Conservation (phyloP, 2,329 filamentous ascomycete genomes). For the Clonostachys sp. region DNA sequence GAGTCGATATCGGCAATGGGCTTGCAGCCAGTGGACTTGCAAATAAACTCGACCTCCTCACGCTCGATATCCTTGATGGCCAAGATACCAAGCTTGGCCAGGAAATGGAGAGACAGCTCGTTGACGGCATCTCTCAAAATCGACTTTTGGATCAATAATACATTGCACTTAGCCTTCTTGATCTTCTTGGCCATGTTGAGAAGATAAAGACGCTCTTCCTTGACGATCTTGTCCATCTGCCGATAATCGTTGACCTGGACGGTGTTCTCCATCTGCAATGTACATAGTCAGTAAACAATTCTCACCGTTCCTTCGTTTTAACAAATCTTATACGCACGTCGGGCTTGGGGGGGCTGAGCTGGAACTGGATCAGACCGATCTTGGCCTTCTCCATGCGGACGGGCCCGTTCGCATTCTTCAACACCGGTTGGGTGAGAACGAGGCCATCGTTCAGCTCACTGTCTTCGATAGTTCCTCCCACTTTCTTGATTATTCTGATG, state of each 20-base stretch:
- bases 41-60: slow-evolving; percentile 98
- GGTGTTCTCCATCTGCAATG: slow-evolving; percentile 91
- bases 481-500: slow-evolving; percentile 95
- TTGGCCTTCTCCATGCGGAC: slow-evolving; percentile 93
- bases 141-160: slow-evolving; percentile 96
- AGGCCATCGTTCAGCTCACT: slow-evolving; percentile 95
- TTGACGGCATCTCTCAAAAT: slow-evolving; percentile 97
- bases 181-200: slow-evolving; percentile 99
- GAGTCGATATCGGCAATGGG: slow-evolving; percentile 97
- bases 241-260: slow-evolving; percentile 99
- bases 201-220: slow-evolving; percentile 96
- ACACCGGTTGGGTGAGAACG: slow-evolving; percentile 84
- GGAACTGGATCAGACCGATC: slow-evolving; percentile 97
- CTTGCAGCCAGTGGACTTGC: slow-evolving; percentile 98
- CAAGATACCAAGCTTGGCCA: slow-evolving; percentile 93
- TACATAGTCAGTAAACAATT: not conserved
- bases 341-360: slow-evolving; percentile 95
- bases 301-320: slow-evolving; percentile 9
- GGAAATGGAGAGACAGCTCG: slow-evolving; percentile 93
- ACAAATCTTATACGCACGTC: slow-evolving; percentile 55
- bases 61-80: slow-evolving; percentile 97
- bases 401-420: slow-evolving; percentile 91
- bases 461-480: slow-evolving; percentile 96
- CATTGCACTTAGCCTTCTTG: slow-evolving; percentile 99
- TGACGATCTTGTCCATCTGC: slow-evolving; percentile 99